phyloP scores from a whole-genome alignment of 2,329 filamentous ascomycete genomes.

The Bipolaris bicolor region DNA sequence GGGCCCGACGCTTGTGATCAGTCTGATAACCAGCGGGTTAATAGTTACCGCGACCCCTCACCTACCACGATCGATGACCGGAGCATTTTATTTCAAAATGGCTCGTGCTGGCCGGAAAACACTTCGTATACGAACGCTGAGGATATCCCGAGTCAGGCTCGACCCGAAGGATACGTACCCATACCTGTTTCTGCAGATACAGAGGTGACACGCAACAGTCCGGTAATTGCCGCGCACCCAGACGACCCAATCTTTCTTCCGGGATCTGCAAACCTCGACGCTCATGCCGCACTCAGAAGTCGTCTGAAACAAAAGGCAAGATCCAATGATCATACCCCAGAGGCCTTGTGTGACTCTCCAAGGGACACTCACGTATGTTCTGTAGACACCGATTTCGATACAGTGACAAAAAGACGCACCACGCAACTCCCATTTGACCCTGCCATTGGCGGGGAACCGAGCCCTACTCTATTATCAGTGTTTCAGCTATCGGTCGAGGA shows the following conservation, averaged over 20 bases:
- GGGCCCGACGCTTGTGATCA: not conserved
- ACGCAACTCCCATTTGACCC: not conserved
- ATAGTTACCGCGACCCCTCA: not conserved
- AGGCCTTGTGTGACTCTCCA: slow-evolving; percentile 16
- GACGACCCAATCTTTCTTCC: slow-evolving; percentile 21
- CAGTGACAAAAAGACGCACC: not conserved
- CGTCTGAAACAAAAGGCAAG: slow-evolving; percentile 25
- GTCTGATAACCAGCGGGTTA: not conserved
- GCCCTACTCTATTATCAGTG: not conserved
- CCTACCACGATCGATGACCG: not conserved
- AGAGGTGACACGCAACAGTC: slow-evolving; percentile 6
- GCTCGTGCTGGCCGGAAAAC: not conserved
- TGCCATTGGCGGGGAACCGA: not conserved
- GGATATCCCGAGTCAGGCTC: not conserved
- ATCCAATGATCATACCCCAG: slow-evolving; percentile 15
- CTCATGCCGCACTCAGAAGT: slow-evolving; percentile 24
- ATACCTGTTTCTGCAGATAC: not conserved
- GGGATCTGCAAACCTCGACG: slow-evolving; percentile 26
- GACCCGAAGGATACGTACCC: not conserved
- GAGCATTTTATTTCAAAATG: not conserved
- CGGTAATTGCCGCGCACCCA: slow-evolving; percentile 2
- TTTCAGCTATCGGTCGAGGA: slow-evolving; percentile 15
- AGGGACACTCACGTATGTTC: not conserved
- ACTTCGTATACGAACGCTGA: not conserved
- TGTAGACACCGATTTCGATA: not conserved